Conservation (phyloP, 1,284 basidiomycete genomes). For the Wallemia mellicola region DNA sequence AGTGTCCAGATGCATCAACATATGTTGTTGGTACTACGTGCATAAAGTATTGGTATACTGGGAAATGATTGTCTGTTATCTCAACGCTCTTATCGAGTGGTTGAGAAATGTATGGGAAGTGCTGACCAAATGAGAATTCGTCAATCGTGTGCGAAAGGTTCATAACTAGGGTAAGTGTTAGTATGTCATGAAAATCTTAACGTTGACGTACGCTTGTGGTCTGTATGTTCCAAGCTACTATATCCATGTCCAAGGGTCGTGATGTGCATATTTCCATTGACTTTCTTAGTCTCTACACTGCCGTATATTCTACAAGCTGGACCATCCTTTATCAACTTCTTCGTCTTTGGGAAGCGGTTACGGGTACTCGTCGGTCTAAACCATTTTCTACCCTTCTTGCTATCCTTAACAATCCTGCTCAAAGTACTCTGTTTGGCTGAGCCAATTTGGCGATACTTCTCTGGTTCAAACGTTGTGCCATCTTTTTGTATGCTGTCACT, state of each 20-base stretch:
- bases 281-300: constrained; percentile 54
- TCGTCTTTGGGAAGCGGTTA: constrained; percentile 30
- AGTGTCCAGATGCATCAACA: constrained; percentile 29
- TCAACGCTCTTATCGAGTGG: constrained; percentile 78
- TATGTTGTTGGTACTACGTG: constrained; percentile 86
- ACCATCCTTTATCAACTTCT: constrained; percentile 32
- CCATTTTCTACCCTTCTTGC: background rate
- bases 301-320: constrained; percentile 63
- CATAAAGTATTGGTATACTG: constrained; percentile 86
- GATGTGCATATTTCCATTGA: constrained; percentile 30
- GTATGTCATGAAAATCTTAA: constrained; percentile 1
- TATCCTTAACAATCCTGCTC: background rate
- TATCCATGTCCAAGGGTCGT: constrained; percentile 74
- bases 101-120: constrained; percentile 83
- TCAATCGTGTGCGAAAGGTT: constrained; percentile 85
- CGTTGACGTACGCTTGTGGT: constrained; percentile 33
- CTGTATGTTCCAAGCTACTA: constrained; percentile 52
- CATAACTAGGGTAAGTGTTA: constrained; percentile 32
- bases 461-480: background rate
- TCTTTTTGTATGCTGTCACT: constrained; percentile 17
- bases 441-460: background rate
- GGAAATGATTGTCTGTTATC: constrained; percentile 47
- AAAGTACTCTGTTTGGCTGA: background rate
- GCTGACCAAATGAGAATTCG: constrained; percentile 86
- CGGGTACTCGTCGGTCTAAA: background rate